phyloP scores from a whole-genome alignment of 805 yeast species.

The Lipomyces sp. region DNA sequence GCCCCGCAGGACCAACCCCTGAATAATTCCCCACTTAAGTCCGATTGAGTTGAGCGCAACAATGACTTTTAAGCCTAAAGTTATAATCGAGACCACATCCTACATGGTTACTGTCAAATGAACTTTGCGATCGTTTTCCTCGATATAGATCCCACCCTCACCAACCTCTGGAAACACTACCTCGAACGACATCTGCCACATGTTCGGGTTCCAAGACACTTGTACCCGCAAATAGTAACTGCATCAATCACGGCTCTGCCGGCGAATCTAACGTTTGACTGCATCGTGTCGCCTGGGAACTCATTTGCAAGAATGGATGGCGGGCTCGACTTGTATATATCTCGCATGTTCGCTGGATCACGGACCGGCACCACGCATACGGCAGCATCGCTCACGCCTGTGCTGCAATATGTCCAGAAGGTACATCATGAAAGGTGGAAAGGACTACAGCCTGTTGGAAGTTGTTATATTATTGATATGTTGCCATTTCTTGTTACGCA shows the following conservation, averaged over 20 bases:
- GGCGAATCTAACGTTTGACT: conserved; percentile 25
- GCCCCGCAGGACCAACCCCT: no score
- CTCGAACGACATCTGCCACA: conserved; percentile 13
- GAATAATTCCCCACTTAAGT: no score
- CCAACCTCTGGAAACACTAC: conserved; percentile 13
- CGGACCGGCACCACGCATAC: neutral
- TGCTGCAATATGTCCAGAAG: conserved; percentile 22
- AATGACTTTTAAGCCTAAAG: no score
- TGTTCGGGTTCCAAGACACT: no score
- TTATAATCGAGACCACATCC: neutral
- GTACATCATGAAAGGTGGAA: conserved; percentile 21
- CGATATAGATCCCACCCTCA: conserved; percentile 10
- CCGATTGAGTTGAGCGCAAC: no score
- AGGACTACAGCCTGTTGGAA: conserved; percentile 34
- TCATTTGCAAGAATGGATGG: conserved; percentile 38
- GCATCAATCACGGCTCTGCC: conserved; percentile 11
- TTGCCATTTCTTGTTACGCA: conserved; percentile 12
- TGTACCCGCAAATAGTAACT: neutral
- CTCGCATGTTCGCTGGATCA: conserved; percentile 14
- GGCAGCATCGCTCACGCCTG: conserved; percentile 2
- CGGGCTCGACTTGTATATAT: conserved; percentile 35
- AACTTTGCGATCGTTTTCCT: conserved; percentile 21
- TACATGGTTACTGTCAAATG: neutral
- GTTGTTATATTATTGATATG: conserved; percentile 34
- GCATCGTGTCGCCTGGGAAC: conserved; percentile 37